Conservation (phyloP, 2,329 filamentous ascomycete species). For the Cordyceps javanica region DNA sequence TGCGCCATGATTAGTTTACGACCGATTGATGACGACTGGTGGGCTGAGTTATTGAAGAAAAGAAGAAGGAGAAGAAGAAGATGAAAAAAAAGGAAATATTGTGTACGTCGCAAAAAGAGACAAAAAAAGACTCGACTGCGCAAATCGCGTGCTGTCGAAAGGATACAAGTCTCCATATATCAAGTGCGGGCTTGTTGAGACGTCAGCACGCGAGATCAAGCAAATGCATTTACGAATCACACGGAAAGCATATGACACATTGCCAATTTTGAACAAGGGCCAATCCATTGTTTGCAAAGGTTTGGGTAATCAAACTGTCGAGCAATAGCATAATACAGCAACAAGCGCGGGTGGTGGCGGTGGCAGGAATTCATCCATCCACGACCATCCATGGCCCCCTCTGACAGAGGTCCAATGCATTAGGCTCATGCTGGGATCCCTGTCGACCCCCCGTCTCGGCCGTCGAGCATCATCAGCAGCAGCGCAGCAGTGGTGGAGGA, state of each 20-base stretch:
- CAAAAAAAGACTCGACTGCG: not conserved
- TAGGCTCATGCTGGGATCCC: constrained; percentile 7
- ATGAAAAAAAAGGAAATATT: no score
- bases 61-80: no score
- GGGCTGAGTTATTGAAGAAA: no score
- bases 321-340: not conserved
- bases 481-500: no score
- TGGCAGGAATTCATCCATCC: not conserved
- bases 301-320: not conserved
- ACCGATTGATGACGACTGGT: not conserved
- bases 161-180: not conserved
- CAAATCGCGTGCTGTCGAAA: not conserved
- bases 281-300: not conserved
- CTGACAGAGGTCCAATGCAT: not conserved
- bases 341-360: not conserved
- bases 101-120: no score
- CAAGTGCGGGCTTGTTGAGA: not conserved
- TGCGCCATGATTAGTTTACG: not conserved
- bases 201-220: not conserved
- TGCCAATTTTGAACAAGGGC: not conserved
- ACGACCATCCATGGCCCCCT: not conserved
- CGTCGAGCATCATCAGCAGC: not conserved
- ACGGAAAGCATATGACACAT: not conserved
- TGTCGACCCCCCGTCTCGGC: constrained; percentile 2
- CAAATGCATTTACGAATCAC: constrained; percentile 1